Evolutionary conservation across 257 asterid genomes (phyloP), one percentile per base, ranked within the genome.

Genomic region (Ilex aquifolium): DNA sequence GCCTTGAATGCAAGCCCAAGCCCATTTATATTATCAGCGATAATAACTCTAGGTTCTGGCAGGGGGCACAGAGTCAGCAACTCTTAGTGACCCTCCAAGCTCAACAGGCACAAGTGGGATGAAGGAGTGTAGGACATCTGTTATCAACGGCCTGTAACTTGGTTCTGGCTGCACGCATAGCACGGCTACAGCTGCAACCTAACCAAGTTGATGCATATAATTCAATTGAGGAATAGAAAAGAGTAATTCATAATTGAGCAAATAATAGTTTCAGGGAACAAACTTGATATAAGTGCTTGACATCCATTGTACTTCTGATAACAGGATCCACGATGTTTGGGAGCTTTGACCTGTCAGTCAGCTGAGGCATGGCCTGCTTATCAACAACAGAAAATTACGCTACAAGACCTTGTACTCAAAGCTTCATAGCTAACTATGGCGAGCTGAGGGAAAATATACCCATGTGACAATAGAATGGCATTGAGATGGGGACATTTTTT

Each of bases 181-280:
- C 77, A 88, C 97, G 11, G 97, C 97, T 60, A 92, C 84, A 17
- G 98, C 98, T 66, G 97, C 98, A 83, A 91, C 98, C 98, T 91
- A 73, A 30, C 10, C 48, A 16, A 42, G 32, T 46, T 14, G 44
- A 66, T 32, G 57, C 10, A 14, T 6, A 2, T 15, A 53, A 53
- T 7, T 53, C 4, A 9, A 11, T 56, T 52, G 1, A 15, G 7
- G 30, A 53, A 10, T 32, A 17, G 30, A 29, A 42, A 53, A 15
- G 11, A 8, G 10, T 2, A 53, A 3, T 7, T 21, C 8, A 53
- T 2, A 6, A 53, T 2, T 15, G 5, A 53, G 4, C 5, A 53
- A 53, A 14, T 15, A 15, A 7, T 53, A 4, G 57, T 14, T 53
- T 14, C 0, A 39, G 30, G 31, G 63, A 27, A 65, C 83, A 31